Conservation (phyloP, 176 grass and related monocot genomes). For the Themeda triandra region DNA sequence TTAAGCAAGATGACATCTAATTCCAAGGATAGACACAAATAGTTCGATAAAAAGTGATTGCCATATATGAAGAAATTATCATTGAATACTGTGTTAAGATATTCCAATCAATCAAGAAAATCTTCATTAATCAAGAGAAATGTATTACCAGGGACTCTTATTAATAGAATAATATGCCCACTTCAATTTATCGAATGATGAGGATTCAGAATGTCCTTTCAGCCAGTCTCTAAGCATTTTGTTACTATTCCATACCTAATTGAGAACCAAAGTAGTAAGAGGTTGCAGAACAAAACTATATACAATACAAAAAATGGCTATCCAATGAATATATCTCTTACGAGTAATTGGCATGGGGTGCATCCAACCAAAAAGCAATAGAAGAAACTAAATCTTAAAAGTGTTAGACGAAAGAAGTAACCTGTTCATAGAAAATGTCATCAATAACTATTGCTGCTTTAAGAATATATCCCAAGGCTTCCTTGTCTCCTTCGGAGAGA, state of each 20-base stretch:
- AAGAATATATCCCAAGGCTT: constrained; percentile 77
- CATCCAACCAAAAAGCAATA: constrained; percentile 27
- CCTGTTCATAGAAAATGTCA: constrained; percentile 91
- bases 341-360: not conserved
- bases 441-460: constrained; percentile 83
- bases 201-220: constrained; percentile 59
- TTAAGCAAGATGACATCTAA: not conserved
- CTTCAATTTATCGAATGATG: constrained; percentile 71
- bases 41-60: not conserved
- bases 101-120: constrained; percentile 18
- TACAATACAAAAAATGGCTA: constrained; percentile 9
- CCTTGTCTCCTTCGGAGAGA: constrained; percentile 76
- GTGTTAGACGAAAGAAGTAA: constrained; percentile 23
- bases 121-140: constrained; percentile 12
- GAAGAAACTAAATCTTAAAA: constrained; percentile 8
- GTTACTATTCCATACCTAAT: constrained; percentile 80
- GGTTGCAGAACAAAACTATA: not conserved
- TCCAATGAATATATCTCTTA: constrained; percentile 7
- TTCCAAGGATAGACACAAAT: not conserved
- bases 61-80: not conserved
- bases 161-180: constrained; percentile 94
- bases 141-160: constrained; percentile 89
- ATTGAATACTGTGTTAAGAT: not conserved
- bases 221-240: constrained; percentile 72
- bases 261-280: constrained; percentile 37